Conservation (phyloP, 2,329 filamentous ascomycete species). For the Incumbomyces lentus region DNA sequence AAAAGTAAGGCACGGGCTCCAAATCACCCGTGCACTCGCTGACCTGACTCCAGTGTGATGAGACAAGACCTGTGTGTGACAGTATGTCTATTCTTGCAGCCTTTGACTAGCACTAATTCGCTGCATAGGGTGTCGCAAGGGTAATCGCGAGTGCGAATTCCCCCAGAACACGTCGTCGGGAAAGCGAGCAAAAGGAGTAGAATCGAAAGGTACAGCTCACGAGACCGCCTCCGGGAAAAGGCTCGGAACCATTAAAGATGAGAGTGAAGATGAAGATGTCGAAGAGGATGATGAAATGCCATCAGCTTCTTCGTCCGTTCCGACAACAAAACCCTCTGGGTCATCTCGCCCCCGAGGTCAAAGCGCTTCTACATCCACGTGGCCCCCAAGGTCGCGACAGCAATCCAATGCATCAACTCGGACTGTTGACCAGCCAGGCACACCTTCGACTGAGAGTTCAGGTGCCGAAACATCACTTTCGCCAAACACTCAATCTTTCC, state of each 20-base stretch:
- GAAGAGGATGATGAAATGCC: conserved; percentile 3
- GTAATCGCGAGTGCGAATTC: conserved; percentile 80
- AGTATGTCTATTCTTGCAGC: conserved; percentile 33
- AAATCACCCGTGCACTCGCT: conserved; percentile 2
- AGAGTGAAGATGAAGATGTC: conserved; percentile 18
- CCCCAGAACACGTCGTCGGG: conserved; percentile 55
- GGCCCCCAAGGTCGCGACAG: conserved; percentile 24
- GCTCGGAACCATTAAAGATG: conserved; percentile 20
- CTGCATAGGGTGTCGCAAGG: conserved; percentile 69
- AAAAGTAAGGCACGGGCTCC: conserved; percentile 41
- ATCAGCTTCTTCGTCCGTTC: neutral
- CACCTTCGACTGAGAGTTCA: conserved; percentile 43
- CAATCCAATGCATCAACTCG: conserved; percentile 19
- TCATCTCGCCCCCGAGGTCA: conserved; percentile 11
- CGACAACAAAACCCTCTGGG: conserved; percentile 3
- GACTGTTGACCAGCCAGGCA: conserved; percentile 26
- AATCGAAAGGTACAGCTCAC: conserved; percentile 29
- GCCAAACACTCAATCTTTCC: neutral
- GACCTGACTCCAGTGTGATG: conserved; percentile 62
- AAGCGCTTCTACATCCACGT: conserved; percentile 19
- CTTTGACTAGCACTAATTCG: conserved; percentile 6
- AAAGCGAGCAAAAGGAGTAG: conserved; percentile 30
- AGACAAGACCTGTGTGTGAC: conserved; percentile 77
- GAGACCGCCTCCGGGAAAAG: neutral
- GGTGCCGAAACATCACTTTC: conserved; percentile 25